Evolutionary conservation across 306 rosid species (phyloP).

Genomic region (Cajanus cajan): DNA sequence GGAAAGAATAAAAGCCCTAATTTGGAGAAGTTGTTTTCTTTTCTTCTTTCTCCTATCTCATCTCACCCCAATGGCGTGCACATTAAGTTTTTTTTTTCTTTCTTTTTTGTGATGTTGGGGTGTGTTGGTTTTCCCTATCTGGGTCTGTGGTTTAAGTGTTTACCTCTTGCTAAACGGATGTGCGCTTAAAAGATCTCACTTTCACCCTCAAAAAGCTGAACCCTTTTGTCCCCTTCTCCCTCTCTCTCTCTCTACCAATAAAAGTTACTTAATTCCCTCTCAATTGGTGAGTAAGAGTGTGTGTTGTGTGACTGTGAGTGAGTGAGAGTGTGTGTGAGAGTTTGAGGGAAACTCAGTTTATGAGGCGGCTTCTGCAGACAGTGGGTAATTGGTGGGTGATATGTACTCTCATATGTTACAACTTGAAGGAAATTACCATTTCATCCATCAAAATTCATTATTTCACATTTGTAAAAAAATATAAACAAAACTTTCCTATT

Average conservation of each 20-base stretch:
- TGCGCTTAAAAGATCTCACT: conserved; percentile 48
- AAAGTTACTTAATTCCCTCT: conserved; percentile 25
- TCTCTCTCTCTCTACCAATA: conserved; percentile 30
- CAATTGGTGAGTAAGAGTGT: conserved; percentile 18
- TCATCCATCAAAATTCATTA: not conserved
- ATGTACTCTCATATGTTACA: conserved; percentile 25
- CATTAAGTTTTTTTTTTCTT: conserved; percentile 35
- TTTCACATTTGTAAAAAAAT: not conserved
- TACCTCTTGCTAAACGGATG: conserved; percentile 31
- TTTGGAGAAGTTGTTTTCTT: not conserved
- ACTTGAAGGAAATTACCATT: conserved; percentile 21
- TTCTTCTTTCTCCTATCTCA: not conserved
- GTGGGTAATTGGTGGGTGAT: conserved; percentile 45
- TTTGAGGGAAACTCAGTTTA: conserved; percentile 47
- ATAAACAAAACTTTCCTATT: not conserved
- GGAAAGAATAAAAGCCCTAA: conserved; percentile 34
- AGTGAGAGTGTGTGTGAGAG: conserved; percentile 18
- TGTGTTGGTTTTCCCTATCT: not conserved
- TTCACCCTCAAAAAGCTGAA: conserved; percentile 58
- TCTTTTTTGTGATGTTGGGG: not conserved
- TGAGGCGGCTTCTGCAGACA: conserved; percentile 70
- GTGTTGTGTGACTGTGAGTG: not conserved
- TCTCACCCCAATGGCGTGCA: conserved; percentile 45
- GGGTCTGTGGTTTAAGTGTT: not conserved
- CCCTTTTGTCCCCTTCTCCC: conserved; percentile 42